These are phyloP conservation scores for Solanum pinnatisectum DNA, from an alignment of 257 asterid species.

Conservation along the genomic window DNA sequence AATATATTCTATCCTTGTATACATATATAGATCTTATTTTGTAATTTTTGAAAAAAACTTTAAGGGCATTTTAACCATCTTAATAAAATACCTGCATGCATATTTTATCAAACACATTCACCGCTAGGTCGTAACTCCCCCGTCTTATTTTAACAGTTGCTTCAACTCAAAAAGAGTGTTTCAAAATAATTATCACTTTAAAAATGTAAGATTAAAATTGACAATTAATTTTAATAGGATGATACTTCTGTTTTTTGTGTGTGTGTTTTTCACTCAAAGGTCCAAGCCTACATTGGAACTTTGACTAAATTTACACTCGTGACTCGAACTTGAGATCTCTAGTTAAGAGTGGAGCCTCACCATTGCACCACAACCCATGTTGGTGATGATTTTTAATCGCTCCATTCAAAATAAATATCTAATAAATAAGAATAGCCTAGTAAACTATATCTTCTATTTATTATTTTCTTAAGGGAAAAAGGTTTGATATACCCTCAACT, in stretches of 20 bases:
- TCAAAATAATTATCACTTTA: too few species aligned
- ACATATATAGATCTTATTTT: too few species aligned
- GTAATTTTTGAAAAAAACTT: too few species aligned
- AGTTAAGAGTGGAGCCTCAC: not conserved
- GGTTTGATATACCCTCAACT: too few species aligned
- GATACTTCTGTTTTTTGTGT: too few species aligned
- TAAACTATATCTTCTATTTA: not conserved
- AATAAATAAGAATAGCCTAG: not conserved
- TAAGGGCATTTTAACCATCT: not conserved
- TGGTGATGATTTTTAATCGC: too few species aligned
- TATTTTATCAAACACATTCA: not conserved
- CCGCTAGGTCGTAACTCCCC: too few species aligned
- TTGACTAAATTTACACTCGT: not conserved
- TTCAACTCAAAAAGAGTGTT: not conserved
- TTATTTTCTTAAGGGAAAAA: not conserved
- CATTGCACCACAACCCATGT: not conserved
- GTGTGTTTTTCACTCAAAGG: too few species aligned
- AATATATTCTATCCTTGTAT: not conserved
- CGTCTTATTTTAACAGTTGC: not conserved
- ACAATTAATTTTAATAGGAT: too few species aligned
- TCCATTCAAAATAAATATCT: too few species aligned
- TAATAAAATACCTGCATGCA: not conserved
- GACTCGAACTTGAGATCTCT: not conserved
- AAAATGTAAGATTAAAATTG: too few species aligned
- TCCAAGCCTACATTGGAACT: not conserved